Conservation (phyloP, 1,139 yeast genomes). For the Magnusiomyces paraingens region DNA sequence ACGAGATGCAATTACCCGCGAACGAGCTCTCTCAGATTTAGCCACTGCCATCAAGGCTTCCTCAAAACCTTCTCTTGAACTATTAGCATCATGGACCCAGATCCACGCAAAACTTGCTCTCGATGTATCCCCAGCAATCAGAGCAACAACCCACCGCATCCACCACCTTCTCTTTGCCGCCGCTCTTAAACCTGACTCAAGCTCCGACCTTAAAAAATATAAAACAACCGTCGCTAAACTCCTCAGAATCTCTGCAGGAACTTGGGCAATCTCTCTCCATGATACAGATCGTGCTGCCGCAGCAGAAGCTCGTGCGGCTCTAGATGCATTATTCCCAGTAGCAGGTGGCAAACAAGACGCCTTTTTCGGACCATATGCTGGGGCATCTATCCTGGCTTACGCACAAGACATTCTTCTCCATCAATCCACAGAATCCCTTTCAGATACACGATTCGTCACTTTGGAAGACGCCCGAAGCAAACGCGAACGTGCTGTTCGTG, state of each 20-base stretch:
- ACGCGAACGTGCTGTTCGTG: slow-evolving; percentile 52
- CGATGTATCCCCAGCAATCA: slow-evolving; percentile 60
- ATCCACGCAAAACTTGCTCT: slow-evolving; percentile 71
- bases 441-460: slow-evolving; percentile 68
- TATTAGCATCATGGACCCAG: slow-evolving; percentile 55
- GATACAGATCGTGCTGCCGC: slow-evolving; percentile 65
- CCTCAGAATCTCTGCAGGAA: slow-evolving; percentile 62
- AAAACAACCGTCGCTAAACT: slow-evolving; percentile 42
- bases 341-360: slow-evolving; percentile 43
- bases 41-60: slow-evolving; percentile 20
- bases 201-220: not conserved
- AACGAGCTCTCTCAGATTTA: slow-evolving; percentile 65
- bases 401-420: slow-evolving; percentile 45
- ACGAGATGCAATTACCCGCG: slow-evolving; percentile 77
- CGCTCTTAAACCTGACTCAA: not conserved
- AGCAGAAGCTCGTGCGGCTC: not conserved
- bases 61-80: slow-evolving; percentile 15
- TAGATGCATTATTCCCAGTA: not conserved
- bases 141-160: slow-evolving; percentile 55
- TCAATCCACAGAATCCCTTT: slow-evolving; percentile 57
- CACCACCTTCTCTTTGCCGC: slow-evolving; percentile 33
- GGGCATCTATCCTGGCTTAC: slow-evolving; percentile 47
- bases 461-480: slow-evolving; percentile 64
- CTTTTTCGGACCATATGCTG: slow-evolving; percentile 54
- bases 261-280: slow-evolving; percentile 63